Evolutionary conservation across 495 filamentous ascomycete genomes (phyloP), one percentile per base, ranked within the genome.

Genomic region (Articulospora tetracladia): DNA sequence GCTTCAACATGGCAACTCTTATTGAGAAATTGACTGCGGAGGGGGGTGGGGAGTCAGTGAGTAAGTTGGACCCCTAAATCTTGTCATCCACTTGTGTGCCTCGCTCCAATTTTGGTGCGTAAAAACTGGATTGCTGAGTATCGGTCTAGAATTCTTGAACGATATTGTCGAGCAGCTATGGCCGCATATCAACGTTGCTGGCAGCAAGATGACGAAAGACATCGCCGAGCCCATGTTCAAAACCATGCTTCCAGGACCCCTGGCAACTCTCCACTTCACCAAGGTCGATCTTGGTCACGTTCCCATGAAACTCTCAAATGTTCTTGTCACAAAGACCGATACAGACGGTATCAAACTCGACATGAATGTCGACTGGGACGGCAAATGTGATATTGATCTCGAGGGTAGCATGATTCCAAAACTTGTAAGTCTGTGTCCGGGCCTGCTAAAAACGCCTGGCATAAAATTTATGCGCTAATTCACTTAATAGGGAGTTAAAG

Each of bases 131-230:
- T 17, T 23, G 7, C 36, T 54, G n/a, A 20, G 54, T 22, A 26
- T 11, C 3, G 39, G 53, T 22, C 54, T 47, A 75, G 74, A 66
- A 25, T 76, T 76, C 57, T 64, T 78, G 55, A 78, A 78, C 60
- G 73, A 78, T 59, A 65, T 78, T 34, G 64, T 78, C 46, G 66
- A 53, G n/a, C 71, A 72, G 53, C 63, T 78, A 62, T 78, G 75
- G 75, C 75, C 75, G 44, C 74, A 78, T 55, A 73, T 76, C 59
- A 62, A 55, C 36, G 68, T 72, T 4, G 74, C 71, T 24, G 70
- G 59, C 11, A 60, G 66, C 65, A 64, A 66, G 26, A 74, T 74
- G 65, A 69, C 64, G 51, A 76, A 72, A 62, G 55, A 70, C 8
- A 72, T 73, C 47, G 74, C 65, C 44, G 70, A 76, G 41, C 73